Base-by-base conservation (phyloP, 129 eudicot genomes). In the Erigeron canadensis region DNA sequence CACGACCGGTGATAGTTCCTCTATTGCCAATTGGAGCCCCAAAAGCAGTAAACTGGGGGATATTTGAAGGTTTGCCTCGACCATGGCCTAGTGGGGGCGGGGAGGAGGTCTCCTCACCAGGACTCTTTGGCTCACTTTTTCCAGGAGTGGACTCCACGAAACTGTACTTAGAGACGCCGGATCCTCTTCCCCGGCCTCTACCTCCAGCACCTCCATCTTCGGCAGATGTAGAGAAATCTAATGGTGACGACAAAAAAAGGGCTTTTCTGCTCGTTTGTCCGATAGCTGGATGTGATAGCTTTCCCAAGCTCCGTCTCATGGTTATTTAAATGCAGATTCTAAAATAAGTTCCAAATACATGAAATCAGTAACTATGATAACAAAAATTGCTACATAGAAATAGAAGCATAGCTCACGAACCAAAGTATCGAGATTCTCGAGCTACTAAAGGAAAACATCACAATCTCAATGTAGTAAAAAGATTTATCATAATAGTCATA, bases 251-350 rank as follows among this genome's bases (percentile, higher is more conserved):
- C 48, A 62, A 55, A 63, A 76, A 21, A 50, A 64, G 39, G 43
- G 61, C 61, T 39, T 63, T 38, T 54, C 40, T 79, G 56, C 71
- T 68, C 2, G 76, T 57, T 48, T 75, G 71, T 60, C 86, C 91
- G 45, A 86, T 72, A 37, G 68, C 59, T 13, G 81, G 82, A 15
- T 70, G 77, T 43, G 83, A 68, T 10, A 83, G 74, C 28, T 69
- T 68, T 18, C 79, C 86, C 18, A 86, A 58, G 73, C 84, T 81
- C 39, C 86, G 75, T 76, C 91, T 86, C 91, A 86, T 86, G 72
- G 65, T 56, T 75, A 65, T 22, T 75, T 54, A 44, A 22, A 15
- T 21, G 70, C 64, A 57, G 60, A 47, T 38, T 51, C 65, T 77
- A 6, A 10, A 77, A 54, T 50, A 63, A 70, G 10, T 10, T 69